These are phyloP conservation scores for Eucalyptus fibrosa DNA, from an alignment of 345 rosid species.

Conservation along the genomic window DNA sequence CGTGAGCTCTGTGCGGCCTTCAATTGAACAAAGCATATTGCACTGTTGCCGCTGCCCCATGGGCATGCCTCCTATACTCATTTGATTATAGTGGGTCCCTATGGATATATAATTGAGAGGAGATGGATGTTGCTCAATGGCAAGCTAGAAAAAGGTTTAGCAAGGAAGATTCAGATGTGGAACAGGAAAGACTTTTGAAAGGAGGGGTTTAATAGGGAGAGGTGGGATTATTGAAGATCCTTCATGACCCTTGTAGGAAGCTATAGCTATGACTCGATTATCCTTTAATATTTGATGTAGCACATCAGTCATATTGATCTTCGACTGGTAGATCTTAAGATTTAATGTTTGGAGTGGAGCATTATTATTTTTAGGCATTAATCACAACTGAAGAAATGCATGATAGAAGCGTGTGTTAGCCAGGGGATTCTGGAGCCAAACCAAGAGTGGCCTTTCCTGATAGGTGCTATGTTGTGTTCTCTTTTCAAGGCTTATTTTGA, in stretches of 20 bases:
- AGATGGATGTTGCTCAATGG: background rate
- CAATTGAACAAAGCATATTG: background rate
- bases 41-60: background rate
- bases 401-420: background rate
- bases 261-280: background rate
- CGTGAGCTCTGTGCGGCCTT: background rate
- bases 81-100: background rate
- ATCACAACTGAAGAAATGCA: background rate
- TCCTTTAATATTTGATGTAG: background rate
- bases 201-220: background rate
- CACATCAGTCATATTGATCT: background rate
- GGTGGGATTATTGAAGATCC: background rate
- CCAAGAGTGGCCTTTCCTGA: background rate
- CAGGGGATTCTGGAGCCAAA: background rate
- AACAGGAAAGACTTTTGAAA: background rate
- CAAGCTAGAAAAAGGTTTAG: background rate
- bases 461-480: background rate
- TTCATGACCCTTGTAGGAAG: background rate
- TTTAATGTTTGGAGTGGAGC: background rate
- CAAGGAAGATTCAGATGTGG: background rate
- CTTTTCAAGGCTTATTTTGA: background rate
- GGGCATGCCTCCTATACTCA: background rate
- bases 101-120: background rate
- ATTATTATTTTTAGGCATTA: background rate
- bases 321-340: background rate